Evolutionary conservation across 2,329 filamentous ascomycete genomes (phyloP).

Genomic region (Drechmeria coniospora): DNA sequence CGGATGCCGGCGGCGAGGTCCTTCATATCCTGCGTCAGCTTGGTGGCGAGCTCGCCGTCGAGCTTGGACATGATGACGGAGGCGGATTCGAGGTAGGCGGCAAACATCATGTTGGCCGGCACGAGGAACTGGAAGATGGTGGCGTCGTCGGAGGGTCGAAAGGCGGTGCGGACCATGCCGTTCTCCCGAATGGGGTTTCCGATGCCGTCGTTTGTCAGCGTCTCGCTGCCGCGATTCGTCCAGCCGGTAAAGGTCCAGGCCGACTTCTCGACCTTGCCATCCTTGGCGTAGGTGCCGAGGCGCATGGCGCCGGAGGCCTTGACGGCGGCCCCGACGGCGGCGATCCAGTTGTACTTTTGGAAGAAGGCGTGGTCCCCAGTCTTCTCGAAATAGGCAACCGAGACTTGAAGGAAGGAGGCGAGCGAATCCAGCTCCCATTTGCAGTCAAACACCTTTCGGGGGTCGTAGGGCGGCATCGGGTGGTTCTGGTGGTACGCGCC

Average conservation of each 20-base stretch:
- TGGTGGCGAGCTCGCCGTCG: background rate
- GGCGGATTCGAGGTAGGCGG: background rate
- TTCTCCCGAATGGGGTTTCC: background rate
- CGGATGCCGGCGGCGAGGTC: background rate
- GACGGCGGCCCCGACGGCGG: background rate
- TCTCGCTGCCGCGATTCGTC: background rate
- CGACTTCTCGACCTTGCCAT: background rate
- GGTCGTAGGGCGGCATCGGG: background rate
- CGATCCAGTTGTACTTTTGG: background rate
- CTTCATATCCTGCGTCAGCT: background rate
- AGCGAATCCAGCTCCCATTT: conserved; percentile 1
- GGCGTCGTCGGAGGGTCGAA: background rate
- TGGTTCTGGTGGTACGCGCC: background rate
- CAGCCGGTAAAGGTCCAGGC: conserved; percentile 1
- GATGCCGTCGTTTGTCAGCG: background rate
- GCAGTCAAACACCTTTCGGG: background rate
- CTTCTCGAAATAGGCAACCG: background rate
- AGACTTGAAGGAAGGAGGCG: background rate
- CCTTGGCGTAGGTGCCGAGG: background rate
- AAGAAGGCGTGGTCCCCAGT: background rate
- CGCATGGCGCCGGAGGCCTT: background rate
- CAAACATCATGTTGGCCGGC: conserved; percentile 1
- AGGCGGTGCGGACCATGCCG: conserved; percentile 1
- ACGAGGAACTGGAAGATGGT: conserved; percentile 1
- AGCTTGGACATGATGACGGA: conserved; percentile 1